Evolutionary conservation across 768 basidiomycete species (phyloP), one percentile per base, ranked within the genome.

Genomic region (Inosperma sp.): DNA sequence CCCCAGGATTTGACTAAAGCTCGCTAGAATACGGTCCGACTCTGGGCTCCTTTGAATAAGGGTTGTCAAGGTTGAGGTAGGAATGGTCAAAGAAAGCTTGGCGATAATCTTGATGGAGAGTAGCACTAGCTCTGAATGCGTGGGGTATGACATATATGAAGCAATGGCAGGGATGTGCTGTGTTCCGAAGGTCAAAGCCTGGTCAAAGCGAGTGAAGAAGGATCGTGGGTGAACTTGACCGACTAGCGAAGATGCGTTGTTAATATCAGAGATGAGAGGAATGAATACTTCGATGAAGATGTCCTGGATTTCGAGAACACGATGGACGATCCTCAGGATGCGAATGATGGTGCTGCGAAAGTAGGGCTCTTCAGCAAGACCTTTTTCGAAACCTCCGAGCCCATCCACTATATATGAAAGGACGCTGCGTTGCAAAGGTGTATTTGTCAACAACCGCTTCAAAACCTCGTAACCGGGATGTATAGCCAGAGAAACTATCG

Each of bases 391-490:
- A 3, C 84, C 84, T 54, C 83, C 82, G 17, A 88, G 71, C 0
- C 90, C 92, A 19, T 92, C 88, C 5, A 86, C 83, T 49, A 94
- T 73, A 61, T 93, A 89, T 0, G 83, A 80, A 42, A 95, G 72
- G 34, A 97, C 74, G 39, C 76, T 82, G 3, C 77, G 66, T 63
- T 93, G 91, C 3, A 97, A 73, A 0, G 80, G 72, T 0, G 86
- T 81, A 40, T 79, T 79, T 13, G 84, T 85, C 42, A 97, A 71
- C 12, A 97, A 59, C 4, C 90, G 82, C 36, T 84, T 80, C 68
- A 93, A 80, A 49, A 96, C 71, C 49, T 93, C 88, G 62, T 88
- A 92, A 0, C 93, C 95, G 3, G 95, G 93, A 61, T 96, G 92
- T 2, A 79, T 62, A 8, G 86, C 73, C 25, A 82, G 72, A 16